A percentile compares a stretch with the other conserved stretches of the same genome.
Evolutionary conservation across 805 yeast genomes (phyloP).

Genomic region (Sugiyamaella valdiviana): DNA sequence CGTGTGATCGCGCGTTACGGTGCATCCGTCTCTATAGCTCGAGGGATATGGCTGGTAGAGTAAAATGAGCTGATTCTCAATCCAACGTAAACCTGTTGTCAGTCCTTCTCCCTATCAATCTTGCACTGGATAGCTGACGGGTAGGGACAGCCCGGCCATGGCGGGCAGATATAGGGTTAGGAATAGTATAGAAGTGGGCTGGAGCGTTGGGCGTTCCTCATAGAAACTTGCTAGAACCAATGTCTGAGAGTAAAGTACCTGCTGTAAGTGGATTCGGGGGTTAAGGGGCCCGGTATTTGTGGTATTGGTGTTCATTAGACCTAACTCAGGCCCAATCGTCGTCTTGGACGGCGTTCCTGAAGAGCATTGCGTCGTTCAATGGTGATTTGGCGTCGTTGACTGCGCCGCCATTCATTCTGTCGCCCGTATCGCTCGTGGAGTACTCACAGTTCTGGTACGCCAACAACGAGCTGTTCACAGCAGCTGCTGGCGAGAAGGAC

Average conservation of each 20-base stretch:
- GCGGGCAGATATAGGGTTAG: too few species aligned
- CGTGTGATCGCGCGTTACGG: too few species aligned
- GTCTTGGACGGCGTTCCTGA: constrained; percentile 87
- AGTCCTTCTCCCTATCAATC: too few species aligned
- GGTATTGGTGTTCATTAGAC: neutral
- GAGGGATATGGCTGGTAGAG: too few species aligned
- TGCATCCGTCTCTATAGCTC: too few species aligned
- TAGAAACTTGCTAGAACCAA: neutral
- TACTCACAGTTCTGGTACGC: constrained; percentile 96
- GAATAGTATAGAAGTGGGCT: neutral
- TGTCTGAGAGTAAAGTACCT: constrained; percentile 19
- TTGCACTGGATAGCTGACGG: too few species aligned
- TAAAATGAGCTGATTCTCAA: too few species aligned
- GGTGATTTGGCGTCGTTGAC: constrained; percentile 91
- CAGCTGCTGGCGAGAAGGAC: constrained; percentile 45
- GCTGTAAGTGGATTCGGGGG: constrained; percentile 12
- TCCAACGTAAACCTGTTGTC: too few species aligned
- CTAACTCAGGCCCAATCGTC: constrained; percentile 16
- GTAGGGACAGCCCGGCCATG: too few species aligned
- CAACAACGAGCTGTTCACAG: constrained; percentile 75
- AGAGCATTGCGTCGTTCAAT: constrained; percentile 84
- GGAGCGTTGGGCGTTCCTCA: neutral
- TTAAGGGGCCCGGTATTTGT: neutral
- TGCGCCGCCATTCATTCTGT: constrained; percentile 94
- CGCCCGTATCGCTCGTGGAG: constrained; percentile 83